Evolutionary conservation across 371 early-diverging fungal species (phyloP).

Genomic region (Syncephalastrum contaminatum): DNA sequence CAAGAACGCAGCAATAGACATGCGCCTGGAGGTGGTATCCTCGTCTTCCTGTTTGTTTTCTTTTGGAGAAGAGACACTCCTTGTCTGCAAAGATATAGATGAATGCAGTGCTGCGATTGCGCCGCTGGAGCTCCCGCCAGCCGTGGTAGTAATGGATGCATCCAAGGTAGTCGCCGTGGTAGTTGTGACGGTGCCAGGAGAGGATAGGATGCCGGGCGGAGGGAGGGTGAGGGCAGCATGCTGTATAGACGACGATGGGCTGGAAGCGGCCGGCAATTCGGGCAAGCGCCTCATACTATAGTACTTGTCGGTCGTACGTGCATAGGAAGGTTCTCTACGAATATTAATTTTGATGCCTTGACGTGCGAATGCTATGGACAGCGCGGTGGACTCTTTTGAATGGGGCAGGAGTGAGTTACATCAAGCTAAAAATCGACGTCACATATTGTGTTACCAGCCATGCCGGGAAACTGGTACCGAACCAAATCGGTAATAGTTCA

Average conservation of each 20-base stretch:
- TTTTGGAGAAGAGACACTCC: background rate
- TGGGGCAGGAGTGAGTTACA: too few relatives aligned
- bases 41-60: too few relatives aligned
- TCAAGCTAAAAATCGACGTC: background rate
- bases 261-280: background rate
- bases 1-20: background rate
- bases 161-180: background rate
- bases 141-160: background rate
- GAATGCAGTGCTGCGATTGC: background rate
- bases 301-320: conserved; percentile 14
- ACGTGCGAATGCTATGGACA: conserved; percentile 65
- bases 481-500: background rate
- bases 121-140: conserved; percentile 1
- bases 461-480: conserved; percentile 52
- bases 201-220: too few relatives aligned
- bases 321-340: conserved; percentile 41
- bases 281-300: conserved; percentile 5
- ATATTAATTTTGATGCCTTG: conserved; percentile 70
- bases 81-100: background rate
- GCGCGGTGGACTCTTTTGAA: conserved; percentile 53
- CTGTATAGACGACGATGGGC: background rate
- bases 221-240: too few relatives aligned
- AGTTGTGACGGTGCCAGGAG: background rate
- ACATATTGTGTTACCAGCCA: conserved; percentile 45
- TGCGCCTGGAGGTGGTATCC: background rate